phyloP scores from a whole-genome alignment of 169 alveolate species.

The Eimeria sp. region DNA sequence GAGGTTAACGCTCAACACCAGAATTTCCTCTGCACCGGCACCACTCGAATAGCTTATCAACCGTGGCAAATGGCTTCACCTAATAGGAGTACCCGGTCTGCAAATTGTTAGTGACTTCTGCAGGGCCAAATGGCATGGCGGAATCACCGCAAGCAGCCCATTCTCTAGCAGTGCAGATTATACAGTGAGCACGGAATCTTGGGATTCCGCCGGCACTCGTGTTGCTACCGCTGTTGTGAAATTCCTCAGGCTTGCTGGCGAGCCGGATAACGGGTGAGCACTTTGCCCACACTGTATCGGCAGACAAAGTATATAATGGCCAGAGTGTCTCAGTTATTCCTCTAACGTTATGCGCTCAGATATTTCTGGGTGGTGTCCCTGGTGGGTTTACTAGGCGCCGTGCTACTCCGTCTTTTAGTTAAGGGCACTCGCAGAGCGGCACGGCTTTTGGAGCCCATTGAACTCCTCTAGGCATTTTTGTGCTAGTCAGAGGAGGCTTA shows the following conservation, averaged over 20 bases:
- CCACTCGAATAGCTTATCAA: neutral
- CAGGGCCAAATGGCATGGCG: neutral
- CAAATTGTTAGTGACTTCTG: neutral
- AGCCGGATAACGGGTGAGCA: neutral
- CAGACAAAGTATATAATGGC: neutral
- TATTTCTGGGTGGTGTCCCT: neutral
- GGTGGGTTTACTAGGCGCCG: neutral
- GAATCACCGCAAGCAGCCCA: neutral
- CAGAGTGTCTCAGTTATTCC: neutral
- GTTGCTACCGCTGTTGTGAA: neutral
- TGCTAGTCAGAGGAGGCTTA: conserved; percentile 22
- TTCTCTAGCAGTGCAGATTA: neutral
- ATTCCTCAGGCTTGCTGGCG: conserved; percentile 5
- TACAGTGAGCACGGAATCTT: neutral
- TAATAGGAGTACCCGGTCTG: neutral
- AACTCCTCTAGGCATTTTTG: neutral
- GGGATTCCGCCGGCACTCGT: neutral
- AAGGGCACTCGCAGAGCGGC: conserved; percentile 5
- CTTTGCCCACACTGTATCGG: neutral
- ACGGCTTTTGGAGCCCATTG: neutral
- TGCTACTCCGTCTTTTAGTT: neutral
- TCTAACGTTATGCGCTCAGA: neutral
- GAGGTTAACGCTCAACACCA: neutral
- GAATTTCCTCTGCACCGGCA: neutral
- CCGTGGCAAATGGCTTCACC: neutral